phyloP scores from a whole-genome alignment of 306 rosid genomes.

The Lathyrus oleraceus region DNA sequence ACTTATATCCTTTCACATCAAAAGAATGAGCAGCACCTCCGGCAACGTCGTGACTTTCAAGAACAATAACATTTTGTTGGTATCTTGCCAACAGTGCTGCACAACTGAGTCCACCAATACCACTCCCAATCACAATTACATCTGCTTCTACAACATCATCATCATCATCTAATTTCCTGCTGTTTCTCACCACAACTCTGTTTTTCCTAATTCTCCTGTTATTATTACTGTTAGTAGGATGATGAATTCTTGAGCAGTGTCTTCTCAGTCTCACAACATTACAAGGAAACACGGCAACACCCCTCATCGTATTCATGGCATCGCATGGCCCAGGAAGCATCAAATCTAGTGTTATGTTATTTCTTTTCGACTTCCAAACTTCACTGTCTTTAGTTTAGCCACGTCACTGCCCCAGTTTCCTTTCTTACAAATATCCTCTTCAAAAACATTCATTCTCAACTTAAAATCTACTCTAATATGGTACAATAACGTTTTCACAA shows the following conservation, averaged over 20 bases:
- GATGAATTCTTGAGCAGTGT: neutral
- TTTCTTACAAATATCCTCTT: constrained; percentile 4
- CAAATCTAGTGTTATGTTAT: neutral
- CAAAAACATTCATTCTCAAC: neutral
- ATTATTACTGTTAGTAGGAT: neutral
- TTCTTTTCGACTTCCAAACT: neutral
- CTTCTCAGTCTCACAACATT: neutral
- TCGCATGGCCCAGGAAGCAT: neutral
- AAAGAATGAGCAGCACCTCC: constrained; percentile 97
- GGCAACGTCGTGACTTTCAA: constrained; percentile 82
- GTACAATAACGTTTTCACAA: too few species aligned
- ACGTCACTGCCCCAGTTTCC: constrained; percentile 44
- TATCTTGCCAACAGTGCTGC: constrained; percentile 83
- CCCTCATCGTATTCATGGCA: constrained; percentile 36
- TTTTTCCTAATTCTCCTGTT: constrained; percentile 1
- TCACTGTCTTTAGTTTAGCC: constrained; percentile 42
- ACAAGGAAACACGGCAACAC: constrained; percentile 32
- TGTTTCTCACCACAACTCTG: neutral
- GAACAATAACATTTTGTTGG: constrained; percentile 67
- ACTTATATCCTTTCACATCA: constrained; percentile 66
- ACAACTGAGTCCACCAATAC: constrained; percentile 82
- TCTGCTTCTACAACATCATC: constrained; percentile 55
- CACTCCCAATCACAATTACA: constrained; percentile 85
- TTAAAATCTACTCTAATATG: neutral
- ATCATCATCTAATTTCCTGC: constrained; percentile 3